phyloP scores from a whole-genome alignment of 2,329 filamentous ascomycete genomes.

The Phyllosticta citribraziliensis region DNA sequence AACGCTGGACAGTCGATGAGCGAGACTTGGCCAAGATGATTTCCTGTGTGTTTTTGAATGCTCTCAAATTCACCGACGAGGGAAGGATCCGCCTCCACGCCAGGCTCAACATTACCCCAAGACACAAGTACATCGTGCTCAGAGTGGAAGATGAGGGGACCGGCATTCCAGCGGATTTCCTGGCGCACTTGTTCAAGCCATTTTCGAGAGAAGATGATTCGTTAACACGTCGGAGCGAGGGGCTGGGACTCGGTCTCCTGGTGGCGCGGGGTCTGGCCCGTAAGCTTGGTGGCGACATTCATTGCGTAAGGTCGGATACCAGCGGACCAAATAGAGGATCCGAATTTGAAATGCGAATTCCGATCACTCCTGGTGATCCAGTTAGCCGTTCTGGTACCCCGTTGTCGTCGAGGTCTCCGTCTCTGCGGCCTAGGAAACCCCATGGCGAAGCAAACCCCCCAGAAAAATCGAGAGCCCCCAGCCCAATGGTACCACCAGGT shows the following conservation, averaged over 20 bases:
- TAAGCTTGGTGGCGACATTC: conserved; percentile 58
- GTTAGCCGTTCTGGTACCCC: conserved; percentile 3
- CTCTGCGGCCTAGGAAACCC: conserved; percentile 7
- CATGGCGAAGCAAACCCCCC: conserved; percentile 5
- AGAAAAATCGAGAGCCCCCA: not conserved
- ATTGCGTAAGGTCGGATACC: conserved; percentile 53
- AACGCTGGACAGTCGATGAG: conserved; percentile 40
- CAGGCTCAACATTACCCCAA: conserved; percentile 36
- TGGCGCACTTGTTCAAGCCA: conserved; percentile 58
- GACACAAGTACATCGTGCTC: conserved; percentile 47
- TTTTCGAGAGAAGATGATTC: conserved; percentile 62
- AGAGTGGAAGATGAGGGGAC: conserved; percentile 57
- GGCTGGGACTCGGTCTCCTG: conserved; percentile 57
- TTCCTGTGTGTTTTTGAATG: conserved; percentile 55
- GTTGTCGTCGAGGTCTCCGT: conserved; percentile 3
- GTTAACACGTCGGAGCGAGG: conserved; percentile 56
- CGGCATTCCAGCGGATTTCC: conserved; percentile 57
- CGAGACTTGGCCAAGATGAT: conserved; percentile 54
- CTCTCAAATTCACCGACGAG: conserved; percentile 60
- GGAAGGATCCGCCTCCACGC: conserved; percentile 50
- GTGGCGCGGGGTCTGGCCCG: conserved; percentile 63
- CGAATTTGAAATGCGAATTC: conserved; percentile 59
- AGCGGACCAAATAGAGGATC: conserved; percentile 51
- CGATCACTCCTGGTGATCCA: conserved; percentile 44
- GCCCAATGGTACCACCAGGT: not conserved